Percentiles rank a stretch among this genome's conserved stretches.
phyloP scores from a whole-genome alignment of 129 eudicot species.

The Ambrosia artemisiifolia region DNA sequence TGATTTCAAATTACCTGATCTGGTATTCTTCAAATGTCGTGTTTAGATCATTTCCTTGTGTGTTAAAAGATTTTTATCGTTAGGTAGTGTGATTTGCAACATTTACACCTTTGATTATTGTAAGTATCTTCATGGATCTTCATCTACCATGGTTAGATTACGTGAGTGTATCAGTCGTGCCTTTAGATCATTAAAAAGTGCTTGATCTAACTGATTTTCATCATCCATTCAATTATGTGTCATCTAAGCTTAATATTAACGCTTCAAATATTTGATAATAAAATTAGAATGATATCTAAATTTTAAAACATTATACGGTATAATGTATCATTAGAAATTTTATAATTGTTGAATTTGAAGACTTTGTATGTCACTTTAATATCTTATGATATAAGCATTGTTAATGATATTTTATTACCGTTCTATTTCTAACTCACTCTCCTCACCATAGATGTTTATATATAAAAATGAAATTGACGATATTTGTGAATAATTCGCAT shows the following conservation, averaged over 20 bases:
- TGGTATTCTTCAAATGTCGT: background rate
- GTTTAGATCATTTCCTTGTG: background rate
- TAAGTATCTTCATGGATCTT: background rate
- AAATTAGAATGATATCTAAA: background rate
- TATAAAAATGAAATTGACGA: too few relatives aligned
- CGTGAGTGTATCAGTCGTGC: background rate
- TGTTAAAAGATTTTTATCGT: background rate
- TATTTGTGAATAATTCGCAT: too few relatives aligned
- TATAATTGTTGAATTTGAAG: background rate
- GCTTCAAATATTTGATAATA: background rate
- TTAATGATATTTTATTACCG: background rate
- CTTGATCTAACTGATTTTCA: background rate
- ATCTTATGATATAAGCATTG: background rate
- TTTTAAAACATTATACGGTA: background rate
- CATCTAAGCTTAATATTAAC: background rate
- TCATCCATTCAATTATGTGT: background rate
- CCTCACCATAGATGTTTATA: too few relatives aligned
- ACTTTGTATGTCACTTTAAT: background rate
- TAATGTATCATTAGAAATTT: background rate
- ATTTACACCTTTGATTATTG: background rate
- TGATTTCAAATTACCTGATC: too few relatives aligned
- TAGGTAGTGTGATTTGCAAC: background rate
- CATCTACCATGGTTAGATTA: background rate
- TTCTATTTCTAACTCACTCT: too few relatives aligned
- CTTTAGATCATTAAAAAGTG: background rate